These are phyloP conservation scores for Hemileccinum impolitum DNA, from an alignment of 768 basidiomycete genomes.

Conservation along the genomic window DNA sequence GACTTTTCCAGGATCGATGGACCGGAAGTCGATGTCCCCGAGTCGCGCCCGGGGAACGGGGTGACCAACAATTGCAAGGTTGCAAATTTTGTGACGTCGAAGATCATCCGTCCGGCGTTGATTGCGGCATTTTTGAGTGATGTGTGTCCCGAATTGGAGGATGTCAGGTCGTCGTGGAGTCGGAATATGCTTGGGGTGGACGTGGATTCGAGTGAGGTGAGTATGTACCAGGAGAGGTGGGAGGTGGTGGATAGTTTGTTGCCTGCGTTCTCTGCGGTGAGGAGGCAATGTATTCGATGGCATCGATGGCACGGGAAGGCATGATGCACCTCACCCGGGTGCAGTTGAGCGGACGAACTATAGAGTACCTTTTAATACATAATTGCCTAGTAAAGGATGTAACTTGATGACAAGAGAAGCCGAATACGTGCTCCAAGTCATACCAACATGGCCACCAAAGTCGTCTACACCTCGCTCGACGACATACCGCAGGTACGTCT, in stretches of 20 bases:
- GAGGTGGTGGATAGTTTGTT: conserved; percentile 21
- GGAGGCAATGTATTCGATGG: conserved; percentile 16
- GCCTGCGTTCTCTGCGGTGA: conserved; percentile 20
- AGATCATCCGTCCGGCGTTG: conserved; percentile 14
- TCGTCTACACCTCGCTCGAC: conserved; percentile 48
- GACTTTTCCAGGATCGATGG: conserved; percentile 20
- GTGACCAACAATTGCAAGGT: conserved; percentile 6
- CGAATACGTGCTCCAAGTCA: too few relatives aligned
- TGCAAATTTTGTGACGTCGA: conserved; percentile 21
- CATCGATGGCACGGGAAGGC: not conserved
- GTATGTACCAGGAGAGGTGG: conserved; percentile 15
- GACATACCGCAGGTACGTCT: conserved; percentile 49
- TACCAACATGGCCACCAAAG: conserved; percentile 32
- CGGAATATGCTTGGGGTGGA: not conserved
- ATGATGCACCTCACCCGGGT: too few relatives aligned
- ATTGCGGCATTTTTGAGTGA: conserved; percentile 28
- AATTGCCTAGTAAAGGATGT: too few relatives aligned
- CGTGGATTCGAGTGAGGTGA: conserved; percentile 7
- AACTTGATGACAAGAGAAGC: too few relatives aligned
- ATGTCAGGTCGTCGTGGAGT: conserved; percentile 15
- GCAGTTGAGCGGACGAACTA: too few relatives aligned
- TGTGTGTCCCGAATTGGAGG: conserved; percentile 17
- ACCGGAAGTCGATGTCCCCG: not conserved
- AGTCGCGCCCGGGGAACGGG: conserved; percentile 8
- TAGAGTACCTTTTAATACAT: too few relatives aligned